Conservation (phyloP, 192 early-diverging fungal species). For the Podila clonocystis region DNA sequence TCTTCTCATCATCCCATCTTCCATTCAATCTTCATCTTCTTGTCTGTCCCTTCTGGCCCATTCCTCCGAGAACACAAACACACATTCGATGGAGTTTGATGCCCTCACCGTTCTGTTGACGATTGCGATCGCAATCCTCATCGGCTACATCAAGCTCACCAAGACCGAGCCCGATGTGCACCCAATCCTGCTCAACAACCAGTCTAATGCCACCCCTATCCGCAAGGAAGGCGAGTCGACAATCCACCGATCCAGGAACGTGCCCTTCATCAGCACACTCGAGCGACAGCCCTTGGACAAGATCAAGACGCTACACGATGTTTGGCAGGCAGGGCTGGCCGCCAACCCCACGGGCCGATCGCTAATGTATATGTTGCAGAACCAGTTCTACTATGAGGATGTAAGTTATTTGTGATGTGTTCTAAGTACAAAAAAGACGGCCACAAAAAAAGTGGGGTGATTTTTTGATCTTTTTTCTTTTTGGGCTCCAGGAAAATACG, state of each 20-base stretch:
- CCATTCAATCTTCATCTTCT: background rate
- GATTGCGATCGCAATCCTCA: conserved; percentile 49
- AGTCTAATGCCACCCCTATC: conserved; percentile 58
- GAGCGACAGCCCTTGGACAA: conserved; percentile 42
- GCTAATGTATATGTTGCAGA: conserved; percentile 29
- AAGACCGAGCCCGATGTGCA: conserved; percentile 65
- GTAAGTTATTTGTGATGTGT: conserved; percentile 5
- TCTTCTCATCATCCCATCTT: background rate
- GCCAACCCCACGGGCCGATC: conserved; percentile 32
- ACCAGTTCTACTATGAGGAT: conserved; percentile 27
- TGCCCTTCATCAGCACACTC: conserved; percentile 53
- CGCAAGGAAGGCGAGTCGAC: conserved; percentile 61
- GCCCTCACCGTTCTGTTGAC: conserved; percentile 56
- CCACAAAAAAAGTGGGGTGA: too few species aligned
- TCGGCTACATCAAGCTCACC: conserved; percentile 39
- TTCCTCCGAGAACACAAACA: background rate
- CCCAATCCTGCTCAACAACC: conserved; percentile 64
- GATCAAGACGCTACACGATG: conserved; percentile 58
- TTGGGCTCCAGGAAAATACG: background rate
- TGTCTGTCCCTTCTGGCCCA: background rate
- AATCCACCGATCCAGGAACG: conserved; percentile 59
- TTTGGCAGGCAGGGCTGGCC: conserved; percentile 54
- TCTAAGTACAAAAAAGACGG: background rate
- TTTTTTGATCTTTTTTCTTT: conserved; percentile 3
- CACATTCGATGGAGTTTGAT: conserved; percentile 56